Evolutionary conservation across 768 basidiomycete genomes (phyloP), one percentile per base, ranked within the genome.

Genomic region (Omphalotus guepiniiformis): DNA sequence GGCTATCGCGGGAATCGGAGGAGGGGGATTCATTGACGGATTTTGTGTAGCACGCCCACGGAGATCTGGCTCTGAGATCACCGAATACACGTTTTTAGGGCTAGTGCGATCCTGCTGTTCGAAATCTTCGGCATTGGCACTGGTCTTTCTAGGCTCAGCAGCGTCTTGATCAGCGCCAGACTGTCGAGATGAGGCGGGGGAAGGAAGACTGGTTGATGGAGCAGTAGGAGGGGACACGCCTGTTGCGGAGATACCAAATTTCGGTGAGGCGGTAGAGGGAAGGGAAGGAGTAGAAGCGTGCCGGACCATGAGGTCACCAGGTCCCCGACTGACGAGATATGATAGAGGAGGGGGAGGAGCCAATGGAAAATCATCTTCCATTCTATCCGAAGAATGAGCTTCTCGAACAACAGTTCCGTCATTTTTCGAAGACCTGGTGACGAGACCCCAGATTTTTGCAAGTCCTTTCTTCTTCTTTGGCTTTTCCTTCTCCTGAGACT

Each of bases 321-420:
- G 76, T n/a, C 76, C 73, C 34, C 76, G 76, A 48, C 76, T 72
- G 51, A 92, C 91, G 39, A 97, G 76, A 66, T 93, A 94, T 0
- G 91, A 91, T 43, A 98, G 60, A 4, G 92, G 86, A 4, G 95
- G 95, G 2, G 95, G 95, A 1, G 94, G 95, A 2, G 88, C 83
- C 32, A 96, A 71, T 3, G 90, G 93, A 7, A 74, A 63, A 3
- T 88, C 85, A 35, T 59, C 61, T 59, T 35, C 64, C 50, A 13
- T 63, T 32, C 63, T 72, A 51, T 73, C 77, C 21, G 66, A 47
- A 11, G 68, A 70, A 13, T 70, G 72, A 13, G 67, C 59, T 8
- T 65, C 63, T 22, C 62, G 63, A 30, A 64, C 58, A 32, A 55
- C 61, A 6, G 48, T 23, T 11, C 54, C 47, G 21, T 58, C 50